Evolutionary conservation across 352 stramenopile species (phyloP), one percentile per base, ranked within the genome.

Genomic region (Globisporangium nunn): DNA sequence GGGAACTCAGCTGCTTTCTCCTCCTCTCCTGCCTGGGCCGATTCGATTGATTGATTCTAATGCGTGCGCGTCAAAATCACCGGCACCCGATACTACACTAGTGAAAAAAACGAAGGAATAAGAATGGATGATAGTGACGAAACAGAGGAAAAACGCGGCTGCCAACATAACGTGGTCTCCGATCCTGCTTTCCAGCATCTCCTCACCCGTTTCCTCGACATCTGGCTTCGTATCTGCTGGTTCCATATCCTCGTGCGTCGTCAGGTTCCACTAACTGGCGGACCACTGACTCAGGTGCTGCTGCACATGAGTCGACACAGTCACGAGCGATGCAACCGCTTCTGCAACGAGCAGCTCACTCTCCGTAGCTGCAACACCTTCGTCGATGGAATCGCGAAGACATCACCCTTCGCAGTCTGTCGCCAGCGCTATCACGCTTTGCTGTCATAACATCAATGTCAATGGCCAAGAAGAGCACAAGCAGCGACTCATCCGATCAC

Each of bases 371-470:
- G 6, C 43, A 30, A 3, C n/a, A 15, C 6, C n/a, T 11, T 48
- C 15, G n/a, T 48, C 43, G 6, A 48, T 23, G 6, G 17, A 7
- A 2, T 15, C 43, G n/a, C 15, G 43, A 17, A n/a, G 3, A n/a
- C 43, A n/a, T 3, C 12, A 14, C 7, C 5, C 11, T 8, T 7
- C 12, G 11, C 43, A 23, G 4, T 15, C 41, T 47, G 41, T 64
- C 65, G 1, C 33, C 68, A 14, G 64, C 71, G 18, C 72, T 72
- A 52, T 71, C 75, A 52, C 64, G 71, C 14, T 85, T 85, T 45
- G 55, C 64, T 2, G 30, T 85, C 31, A 72, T 68, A 3, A 63
- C 58, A 2, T 50, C 59, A 6, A 12, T n/a, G 14, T 12, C 48
- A 18, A 2, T 8, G 31, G 33, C 11, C 6, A 33, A 17, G 50